Evolutionary conservation across 2,329 filamentous ascomycete genomes (phyloP), one percentile per base, ranked within the genome.

Genomic region (Aurifilum marmelostoma): DNA sequence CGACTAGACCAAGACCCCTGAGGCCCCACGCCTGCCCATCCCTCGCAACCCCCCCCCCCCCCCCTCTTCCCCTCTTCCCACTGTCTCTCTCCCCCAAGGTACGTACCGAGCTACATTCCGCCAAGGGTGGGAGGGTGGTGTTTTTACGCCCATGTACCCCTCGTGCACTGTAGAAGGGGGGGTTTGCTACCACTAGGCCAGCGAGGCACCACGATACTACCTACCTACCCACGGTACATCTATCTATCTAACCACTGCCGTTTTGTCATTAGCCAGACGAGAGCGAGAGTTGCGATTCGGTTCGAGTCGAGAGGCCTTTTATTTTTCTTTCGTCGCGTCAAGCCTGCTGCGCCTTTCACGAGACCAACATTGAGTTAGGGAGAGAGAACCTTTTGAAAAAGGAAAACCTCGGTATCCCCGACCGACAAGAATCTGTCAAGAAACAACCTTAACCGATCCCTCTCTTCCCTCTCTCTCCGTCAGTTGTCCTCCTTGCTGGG

Each of bases 361-460:
- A n/a, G n/a, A n/a, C n/a, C n/a, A n/a, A n/a, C n/a, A n/a, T 50
- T 8, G 34, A 4, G 34, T 34, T 4, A 34, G 34, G 8, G 34
- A 34, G 34, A 34, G 34, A 34, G 34, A 34, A 4, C 34, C 34
- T n/a, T n/a, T n/a, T 8, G 8, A 34, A 50, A 18, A n/a, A 29
- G 12, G n/a, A n/a, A n/a, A 16, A 41, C 41, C 52, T 65, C 63
- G 63, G 63, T 59, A 56, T 32, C 52, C 54, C 63, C 63, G 52
- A 58, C 59, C 27, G n/a, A 24, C 16, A 37, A 37, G 24, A 29
- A 32, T 24, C n/a, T 29, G 11, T 21, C n/a, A 29, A 43, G 5
- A n/a, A 34, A 32, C n/a, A 34, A 43, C 16, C 41, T 21, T 43
- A 21, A 47, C 43, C 43, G 18, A n/a, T n/a, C 43, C n/a, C 43